Conservation (phyloP, 768 basidiomycete species). For the Lentinula sp. region DNA sequence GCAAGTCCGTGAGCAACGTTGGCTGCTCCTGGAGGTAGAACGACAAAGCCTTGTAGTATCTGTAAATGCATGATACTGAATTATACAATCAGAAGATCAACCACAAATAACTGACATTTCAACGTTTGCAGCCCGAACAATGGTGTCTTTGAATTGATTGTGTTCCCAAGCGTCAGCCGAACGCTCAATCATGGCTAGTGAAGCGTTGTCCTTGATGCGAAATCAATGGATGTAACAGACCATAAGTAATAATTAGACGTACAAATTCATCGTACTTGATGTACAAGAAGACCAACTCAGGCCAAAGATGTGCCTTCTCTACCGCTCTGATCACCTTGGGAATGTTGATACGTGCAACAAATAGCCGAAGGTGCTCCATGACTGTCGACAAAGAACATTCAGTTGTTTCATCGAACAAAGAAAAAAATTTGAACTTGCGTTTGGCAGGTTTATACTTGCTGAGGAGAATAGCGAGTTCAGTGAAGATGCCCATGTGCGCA, state of each 20-base stretch:
- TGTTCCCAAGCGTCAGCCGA: constrained; percentile 99
- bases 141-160: constrained; percentile 98
- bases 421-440: constrained; percentile 39
- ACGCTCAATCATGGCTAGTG: constrained; percentile 97
- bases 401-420: not conserved
- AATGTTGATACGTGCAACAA: constrained; percentile 94
- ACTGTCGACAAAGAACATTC: constrained; percentile 38
- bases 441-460: constrained; percentile 95
- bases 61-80: constrained; percentile 18
- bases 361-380: constrained; percentile 98
- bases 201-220: constrained; percentile 77
- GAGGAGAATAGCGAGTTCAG: constrained; percentile 85
- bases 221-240: not conserved
- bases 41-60: constrained; percentile 91
- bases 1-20: constrained; percentile 85
- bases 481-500: constrained; percentile 99
- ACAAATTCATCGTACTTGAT: constrained; percentile 97
- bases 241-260: constrained; percentile 19
- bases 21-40: constrained; percentile 97
- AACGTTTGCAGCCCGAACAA: constrained; percentile 94
- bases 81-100: not conserved
- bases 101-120: constrained; percentile 65
- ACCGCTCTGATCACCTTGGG: constrained; percentile 94
- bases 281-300: constrained; percentile 96
- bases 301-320: constrained; percentile 96